Conservation (phyloP, 805 yeast genomes). For the Candida easanensis region DNA sequence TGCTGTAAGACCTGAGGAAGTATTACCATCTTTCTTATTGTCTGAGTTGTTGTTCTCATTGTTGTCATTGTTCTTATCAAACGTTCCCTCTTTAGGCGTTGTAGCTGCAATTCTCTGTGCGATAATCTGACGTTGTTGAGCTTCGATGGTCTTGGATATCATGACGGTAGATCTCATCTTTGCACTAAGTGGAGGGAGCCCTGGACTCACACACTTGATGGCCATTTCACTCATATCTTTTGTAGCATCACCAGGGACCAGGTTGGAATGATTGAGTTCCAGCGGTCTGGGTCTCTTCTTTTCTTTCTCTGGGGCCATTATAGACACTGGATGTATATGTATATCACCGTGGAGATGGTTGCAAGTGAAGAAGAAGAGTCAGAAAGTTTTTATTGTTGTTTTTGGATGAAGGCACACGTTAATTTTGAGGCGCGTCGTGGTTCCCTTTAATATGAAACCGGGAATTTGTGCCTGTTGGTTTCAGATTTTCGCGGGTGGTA, state of each 20-base stretch:
- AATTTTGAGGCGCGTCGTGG: constrained; percentile 6
- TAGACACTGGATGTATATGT: too few relatives aligned
- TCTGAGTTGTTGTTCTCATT: not conserved
- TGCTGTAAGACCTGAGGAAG: constrained; percentile 18
- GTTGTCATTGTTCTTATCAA: not conserved
- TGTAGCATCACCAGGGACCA: constrained; percentile 9
- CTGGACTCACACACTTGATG: constrained; percentile 29
- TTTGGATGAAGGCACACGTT: not conserved
- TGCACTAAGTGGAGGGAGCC: constrained; percentile 27
- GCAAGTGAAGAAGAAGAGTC: too few relatives aligned
- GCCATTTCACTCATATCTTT: constrained; percentile 25
- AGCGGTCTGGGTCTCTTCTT: constrained; percentile 30
- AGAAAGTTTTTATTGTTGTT: too few relatives aligned
- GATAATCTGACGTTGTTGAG: constrained; percentile 29
- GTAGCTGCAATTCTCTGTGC: constrained; percentile 21
- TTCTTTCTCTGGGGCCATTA: constrained; percentile 8
- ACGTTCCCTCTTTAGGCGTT: constrained; percentile 7
- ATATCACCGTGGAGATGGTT: too few relatives aligned
- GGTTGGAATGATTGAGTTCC: constrained; percentile 22
- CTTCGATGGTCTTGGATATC: constrained; percentile 26
- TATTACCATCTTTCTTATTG: constrained; percentile 16
- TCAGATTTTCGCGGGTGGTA: constrained; percentile 7
- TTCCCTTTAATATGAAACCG: constrained; percentile 5
- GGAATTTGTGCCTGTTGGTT: constrained; percentile 4
- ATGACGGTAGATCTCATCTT: constrained; percentile 28